Base-by-base conservation (phyloP, 805 yeast genomes). In the Candida lessepsii region DNA sequence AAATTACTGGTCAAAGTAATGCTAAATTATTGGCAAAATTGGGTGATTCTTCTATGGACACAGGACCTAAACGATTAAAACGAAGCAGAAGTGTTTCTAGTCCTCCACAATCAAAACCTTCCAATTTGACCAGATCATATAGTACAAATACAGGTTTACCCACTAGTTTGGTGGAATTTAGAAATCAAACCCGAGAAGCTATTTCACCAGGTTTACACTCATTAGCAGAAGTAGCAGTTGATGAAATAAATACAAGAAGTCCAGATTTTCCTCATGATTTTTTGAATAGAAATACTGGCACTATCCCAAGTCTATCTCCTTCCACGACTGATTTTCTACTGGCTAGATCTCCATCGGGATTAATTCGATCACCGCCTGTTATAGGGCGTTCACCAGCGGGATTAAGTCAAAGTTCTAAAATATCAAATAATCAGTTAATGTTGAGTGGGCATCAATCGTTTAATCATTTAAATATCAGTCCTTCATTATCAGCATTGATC, bases 401-500 rank as follows among this genome's bases (percentile, higher is more conserved):
- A 3, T 6, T 33, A 14, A 39, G 42, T 24, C 42, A 39, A 17
- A 23, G 20, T 17, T 32, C 41, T 5, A 15, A 30, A n/a, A 10
- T 26, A 2, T 18, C 27, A 3, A 19, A 25, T 15, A 19, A 39
- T 11, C 42, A 33, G 14, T 11, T 34, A 8, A 11, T 25, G 2
- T 25, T 29, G 10, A 24, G n/a, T 19, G 39, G 35, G 5, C 34
- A 35, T 14, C 32, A 23, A 13, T 34, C 39, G 4, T 29, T 28
- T 17, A 26, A 26, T 9, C 58, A 62, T 24, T 36, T 60, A 29
- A 56, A 59, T 32, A 45, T 65, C 17, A 62, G 69, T 10, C 71
- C 71, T 1, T 59, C 67, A 3, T 50, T 66, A n/a, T 56, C 70
- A 3, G 71, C 70, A 1, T 48, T 66, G 16, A 60, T 66, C 23